These are phyloP conservation scores for Pythium utonaiense DNA, from an alignment of 352 stramenopile genomes.

Conservation along the genomic window DNA sequence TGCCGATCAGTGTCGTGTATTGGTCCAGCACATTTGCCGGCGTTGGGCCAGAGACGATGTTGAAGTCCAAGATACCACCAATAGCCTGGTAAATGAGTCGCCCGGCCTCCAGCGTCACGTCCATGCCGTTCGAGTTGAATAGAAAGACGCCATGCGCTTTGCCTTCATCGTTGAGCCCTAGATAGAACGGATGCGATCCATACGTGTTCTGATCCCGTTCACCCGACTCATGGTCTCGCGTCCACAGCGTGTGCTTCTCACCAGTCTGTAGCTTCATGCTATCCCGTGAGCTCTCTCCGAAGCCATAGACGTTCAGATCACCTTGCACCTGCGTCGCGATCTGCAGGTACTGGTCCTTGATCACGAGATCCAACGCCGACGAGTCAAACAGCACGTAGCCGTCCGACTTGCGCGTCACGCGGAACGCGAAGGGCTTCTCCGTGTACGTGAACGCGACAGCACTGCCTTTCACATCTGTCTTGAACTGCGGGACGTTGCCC, in stretches of 20 bases:
- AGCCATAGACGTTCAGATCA: slow-evolving; percentile 35
- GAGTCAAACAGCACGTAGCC: slow-evolving; percentile 46
- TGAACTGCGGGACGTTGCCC: slow-evolving; percentile 4
- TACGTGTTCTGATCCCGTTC: slow-evolving; percentile 44
- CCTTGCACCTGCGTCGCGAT: slow-evolving; percentile 30
- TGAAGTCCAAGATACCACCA: slow-evolving; percentile 54
- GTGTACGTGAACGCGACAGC: slow-evolving; percentile 28
- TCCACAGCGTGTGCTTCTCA: slow-evolving; percentile 46
- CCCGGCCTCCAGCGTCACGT: slow-evolving; percentile 35
- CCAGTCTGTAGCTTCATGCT: slow-evolving; percentile 27
- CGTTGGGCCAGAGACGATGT: slow-evolving; percentile 43
- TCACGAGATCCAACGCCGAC: slow-evolving; percentile 28
- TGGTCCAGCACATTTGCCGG: slow-evolving; percentile 37
- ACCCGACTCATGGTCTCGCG: slow-evolving; percentile 32
- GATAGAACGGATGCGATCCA: slow-evolving; percentile 49
- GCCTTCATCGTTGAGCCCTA: slow-evolving; percentile 31
- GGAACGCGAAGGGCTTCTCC: slow-evolving; percentile 34
- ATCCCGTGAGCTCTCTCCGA: slow-evolving; percentile 40
- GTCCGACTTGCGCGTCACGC: slow-evolving; percentile 32
- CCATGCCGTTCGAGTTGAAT: slow-evolving; percentile 60
- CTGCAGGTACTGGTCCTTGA: slow-evolving; percentile 60
- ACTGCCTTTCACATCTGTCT: neutral
- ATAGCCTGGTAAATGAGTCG: slow-evolving; percentile 42
- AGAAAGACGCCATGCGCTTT: slow-evolving; percentile 48
- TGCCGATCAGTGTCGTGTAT: slow-evolving; percentile 49